Conservation (phyloP, 1,284 basidiomycete genomes). For the Leccinum angustisporum region DNA sequence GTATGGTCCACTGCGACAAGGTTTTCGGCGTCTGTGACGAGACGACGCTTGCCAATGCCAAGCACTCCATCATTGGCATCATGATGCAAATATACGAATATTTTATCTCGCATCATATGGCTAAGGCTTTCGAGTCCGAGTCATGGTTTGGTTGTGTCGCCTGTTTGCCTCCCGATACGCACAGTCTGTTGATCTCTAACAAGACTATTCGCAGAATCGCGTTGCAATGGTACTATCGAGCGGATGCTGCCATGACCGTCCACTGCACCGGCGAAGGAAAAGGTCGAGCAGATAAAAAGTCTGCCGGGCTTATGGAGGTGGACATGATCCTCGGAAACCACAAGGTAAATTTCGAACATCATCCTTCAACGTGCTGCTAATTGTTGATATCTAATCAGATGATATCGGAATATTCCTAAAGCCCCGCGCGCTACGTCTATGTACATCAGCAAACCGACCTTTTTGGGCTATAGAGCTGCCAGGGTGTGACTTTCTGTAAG, state of each 20-base stretch:
- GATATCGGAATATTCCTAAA: no score
- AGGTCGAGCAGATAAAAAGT: conserved; percentile 58
- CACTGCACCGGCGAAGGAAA: background rate
- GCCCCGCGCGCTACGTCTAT: no score
- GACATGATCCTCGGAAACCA: conserved; percentile 81
- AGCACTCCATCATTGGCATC: conserved; percentile 95
- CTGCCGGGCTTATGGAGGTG: conserved; percentile 65
- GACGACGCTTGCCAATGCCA: conserved; percentile 85
- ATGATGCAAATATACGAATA: no score
- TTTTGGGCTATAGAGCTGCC: no score
- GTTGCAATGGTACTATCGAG: conserved; percentile 40
- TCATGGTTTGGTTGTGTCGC: conserved; percentile 96
- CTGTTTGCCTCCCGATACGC: conserved; percentile 70
- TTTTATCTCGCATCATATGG: conserved; percentile 86
- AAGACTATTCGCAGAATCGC: conserved; percentile 69
- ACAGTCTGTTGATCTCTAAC: no score
- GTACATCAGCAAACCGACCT: conserved; percentile 29
- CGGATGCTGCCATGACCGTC: no score
- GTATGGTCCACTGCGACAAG: conserved; percentile 91
- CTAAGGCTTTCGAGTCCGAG: conserved; percentile 98
- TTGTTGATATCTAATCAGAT: no score
- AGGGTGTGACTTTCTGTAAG: no score
- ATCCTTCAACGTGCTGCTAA: no score
- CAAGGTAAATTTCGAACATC: conserved; percentile 47
- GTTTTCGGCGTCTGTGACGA: conserved; percentile 93